Percentiles rank a stretch among this genome's conserved stretches.
These are phyloP conservation scores for Coleophoma crateriformis DNA, from an alignment of 2,329 filamentous ascomycete genomes.

Conservation along the genomic window DNA sequence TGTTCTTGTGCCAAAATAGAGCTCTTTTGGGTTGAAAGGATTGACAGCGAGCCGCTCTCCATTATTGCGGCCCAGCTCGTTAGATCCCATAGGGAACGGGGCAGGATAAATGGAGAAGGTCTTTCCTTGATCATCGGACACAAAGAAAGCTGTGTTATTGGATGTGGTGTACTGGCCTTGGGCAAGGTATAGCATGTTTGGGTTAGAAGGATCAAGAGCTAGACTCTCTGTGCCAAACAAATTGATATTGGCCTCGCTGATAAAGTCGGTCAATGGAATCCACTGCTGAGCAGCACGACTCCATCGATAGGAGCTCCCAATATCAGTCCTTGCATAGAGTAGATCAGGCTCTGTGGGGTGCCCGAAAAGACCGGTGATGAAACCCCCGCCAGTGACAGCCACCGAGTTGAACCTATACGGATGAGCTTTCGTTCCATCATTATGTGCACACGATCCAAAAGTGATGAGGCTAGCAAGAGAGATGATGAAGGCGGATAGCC, in stretches of 20 bases:
- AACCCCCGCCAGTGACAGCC: conserved; percentile 9
- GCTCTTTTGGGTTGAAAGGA: conserved; percentile 8
- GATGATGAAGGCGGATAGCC: too few relatives aligned
- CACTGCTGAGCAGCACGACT: conserved; percentile 4
- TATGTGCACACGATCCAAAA: too few relatives aligned
- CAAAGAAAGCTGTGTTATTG: conserved; percentile 7
- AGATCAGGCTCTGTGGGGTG: conserved; percentile 8
- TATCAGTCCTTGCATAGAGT: conserved; percentile 9
- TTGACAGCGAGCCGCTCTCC: conserved; percentile 10
- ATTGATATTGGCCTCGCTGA: conserved; percentile 7
- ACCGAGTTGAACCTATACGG: conserved; percentile 7
- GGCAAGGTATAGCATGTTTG: conserved; percentile 9
- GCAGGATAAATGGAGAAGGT: conserved; percentile 9
- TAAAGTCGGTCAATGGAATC: conserved; percentile 11
- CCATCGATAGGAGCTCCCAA: conserved; percentile 9
- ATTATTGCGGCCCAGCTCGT: conserved; percentile 9
- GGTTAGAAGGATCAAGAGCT: conserved; percentile 6
- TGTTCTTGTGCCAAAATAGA: conserved; percentile 9
- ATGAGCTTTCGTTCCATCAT: neutral
- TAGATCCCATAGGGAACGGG: conserved; percentile 10
- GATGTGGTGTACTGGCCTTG: conserved; percentile 8
- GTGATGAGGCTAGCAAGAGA: too few relatives aligned
- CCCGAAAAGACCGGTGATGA: conserved; percentile 9
- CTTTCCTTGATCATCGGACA: conserved; percentile 8
- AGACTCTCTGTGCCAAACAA: conserved; percentile 10